A percentile compares a stretch with the other conserved stretches of the same genome.
Conservation (phyloP, 768 basidiomycete genomes). For the Cubamyces sp. region DNA sequence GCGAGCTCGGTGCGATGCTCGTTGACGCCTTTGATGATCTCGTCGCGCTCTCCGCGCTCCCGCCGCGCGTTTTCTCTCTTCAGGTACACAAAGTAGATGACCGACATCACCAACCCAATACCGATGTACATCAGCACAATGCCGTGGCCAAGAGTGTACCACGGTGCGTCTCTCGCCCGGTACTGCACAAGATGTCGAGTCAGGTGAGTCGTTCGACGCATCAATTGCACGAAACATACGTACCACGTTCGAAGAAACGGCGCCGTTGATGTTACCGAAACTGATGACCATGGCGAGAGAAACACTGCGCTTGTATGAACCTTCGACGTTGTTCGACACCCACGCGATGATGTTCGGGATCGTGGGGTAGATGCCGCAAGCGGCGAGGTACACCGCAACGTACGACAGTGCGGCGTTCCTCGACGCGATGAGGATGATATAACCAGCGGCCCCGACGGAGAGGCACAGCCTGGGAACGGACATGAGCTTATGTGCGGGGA, state of each 20-base stretch:
- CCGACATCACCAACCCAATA: slow-evolving; percentile 57
- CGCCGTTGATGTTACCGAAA: slow-evolving; percentile 74
- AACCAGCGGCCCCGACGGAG: slow-evolving; percentile 52
- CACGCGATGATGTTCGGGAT: slow-evolving; percentile 60
- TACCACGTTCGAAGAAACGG: slow-evolving; percentile 77
- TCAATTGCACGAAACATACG: slow-evolving; percentile 34
- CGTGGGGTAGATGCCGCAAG: slow-evolving; percentile 76
- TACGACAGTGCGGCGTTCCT: slow-evolving; percentile 68
- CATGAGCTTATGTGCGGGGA: neutral
- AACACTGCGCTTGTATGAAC: slow-evolving; percentile 76
- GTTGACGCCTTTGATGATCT: slow-evolving; percentile 58
- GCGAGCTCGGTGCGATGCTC: slow-evolving; percentile 42
- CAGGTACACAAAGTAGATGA: slow-evolving; percentile 46
- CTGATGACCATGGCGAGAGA: slow-evolving; percentile 71
- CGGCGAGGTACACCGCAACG: slow-evolving; percentile 71
- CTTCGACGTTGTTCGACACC: slow-evolving; percentile 75
- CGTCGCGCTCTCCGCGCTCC: slow-evolving; percentile 69
- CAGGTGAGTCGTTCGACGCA: neutral
- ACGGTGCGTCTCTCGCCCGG: slow-evolving; percentile 64
- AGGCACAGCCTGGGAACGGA: slow-evolving; percentile 31
- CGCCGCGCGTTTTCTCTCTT: slow-evolving; percentile 66
- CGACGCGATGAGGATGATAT: slow-evolving; percentile 70
- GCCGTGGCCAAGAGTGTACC: slow-evolving; percentile 66
- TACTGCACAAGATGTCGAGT: slow-evolving; percentile 44
- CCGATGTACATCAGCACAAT: slow-evolving; percentile 75